Conservation (phyloP, 495 filamentous ascomycete species). For the Aspergillus ostianus region DNA sequence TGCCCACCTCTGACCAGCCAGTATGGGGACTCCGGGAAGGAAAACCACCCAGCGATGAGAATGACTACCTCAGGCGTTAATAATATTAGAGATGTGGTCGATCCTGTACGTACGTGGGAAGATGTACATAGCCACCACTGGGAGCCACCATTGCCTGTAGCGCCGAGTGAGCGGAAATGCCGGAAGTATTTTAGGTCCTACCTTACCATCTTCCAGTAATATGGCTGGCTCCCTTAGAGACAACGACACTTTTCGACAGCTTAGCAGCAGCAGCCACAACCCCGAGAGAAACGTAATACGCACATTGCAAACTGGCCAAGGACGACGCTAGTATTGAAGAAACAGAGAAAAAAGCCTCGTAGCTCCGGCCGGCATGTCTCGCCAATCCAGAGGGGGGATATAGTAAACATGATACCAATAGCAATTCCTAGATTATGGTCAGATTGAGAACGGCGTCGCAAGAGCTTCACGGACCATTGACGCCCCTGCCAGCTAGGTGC, state of each 20-base stretch:
- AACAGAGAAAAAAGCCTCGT: conserved; percentile 26
- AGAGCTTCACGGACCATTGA: conserved; percentile 16
- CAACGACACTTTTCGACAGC: neutral
- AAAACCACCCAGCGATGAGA: conserved; percentile 16
- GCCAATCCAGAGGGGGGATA: conserved; percentile 27
- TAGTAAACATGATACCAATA: conserved; percentile 19
- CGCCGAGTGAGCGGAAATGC: too few species aligned
- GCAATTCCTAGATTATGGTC: conserved; percentile 8
- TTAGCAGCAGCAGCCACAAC: neutral
- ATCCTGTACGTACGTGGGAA: conserved; percentile 23
- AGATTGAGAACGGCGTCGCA: conserved; percentile 2
- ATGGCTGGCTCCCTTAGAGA: conserved; percentile 6
- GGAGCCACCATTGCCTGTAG: conserved; percentile 29
- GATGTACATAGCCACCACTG: conserved; percentile 24
- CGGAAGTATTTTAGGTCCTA: too few species aligned
- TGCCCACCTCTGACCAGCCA: conserved; percentile 20
- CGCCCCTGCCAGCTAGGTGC: conserved; percentile 21
- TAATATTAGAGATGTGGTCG: too few species aligned
- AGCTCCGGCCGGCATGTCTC: conserved; percentile 27
- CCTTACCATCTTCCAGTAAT: conserved; percentile 8
- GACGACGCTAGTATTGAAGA: conserved; percentile 28
- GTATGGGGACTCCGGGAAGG: conserved; percentile 27
- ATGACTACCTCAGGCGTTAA: too few species aligned
- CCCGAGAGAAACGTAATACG: conserved; percentile 2
- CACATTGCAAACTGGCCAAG: conserved; percentile 22